Percentiles rank a stretch among this genome's conserved stretches.
phyloP scores from a whole-genome alignment of 306 rosid species.

The Cucumis melo region DNA sequence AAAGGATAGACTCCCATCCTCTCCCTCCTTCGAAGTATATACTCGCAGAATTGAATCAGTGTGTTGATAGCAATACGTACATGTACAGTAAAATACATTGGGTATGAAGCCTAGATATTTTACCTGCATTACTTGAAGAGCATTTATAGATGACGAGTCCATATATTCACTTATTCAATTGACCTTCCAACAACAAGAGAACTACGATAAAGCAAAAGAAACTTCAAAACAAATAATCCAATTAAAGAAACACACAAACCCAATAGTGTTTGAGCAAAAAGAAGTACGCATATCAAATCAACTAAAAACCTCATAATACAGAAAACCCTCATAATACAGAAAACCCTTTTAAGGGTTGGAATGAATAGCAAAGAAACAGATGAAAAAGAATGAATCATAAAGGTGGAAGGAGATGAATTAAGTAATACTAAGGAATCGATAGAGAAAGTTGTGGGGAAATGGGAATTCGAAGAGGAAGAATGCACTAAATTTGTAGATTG shows the following conservation, averaged over 20 bases:
- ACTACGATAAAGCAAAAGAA: conserved; percentile 1
- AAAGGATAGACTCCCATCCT: neutral
- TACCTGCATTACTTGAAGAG: conserved; percentile 6
- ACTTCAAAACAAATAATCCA: neutral
- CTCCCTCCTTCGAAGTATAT: neutral
- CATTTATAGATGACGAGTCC: neutral
- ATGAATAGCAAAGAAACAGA: neutral
- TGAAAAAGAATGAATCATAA: neutral
- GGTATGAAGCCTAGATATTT: neutral
- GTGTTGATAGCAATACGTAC: neutral
- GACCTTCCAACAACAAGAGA: neutral
- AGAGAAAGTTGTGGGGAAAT: neutral
- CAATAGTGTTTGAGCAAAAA: neutral
- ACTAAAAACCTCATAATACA: neutral
- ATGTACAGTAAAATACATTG: neutral
- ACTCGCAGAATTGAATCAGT: neutral
- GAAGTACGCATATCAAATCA: neutral
- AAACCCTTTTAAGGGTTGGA: neutral
- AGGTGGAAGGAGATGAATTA: neutral
- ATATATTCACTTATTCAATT: conserved; percentile 2
- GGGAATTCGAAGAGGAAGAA: neutral
- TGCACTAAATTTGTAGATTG: neutral
- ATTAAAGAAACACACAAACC: neutral
- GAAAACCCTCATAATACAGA: neutral
- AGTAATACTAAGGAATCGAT: neutral